Conservation (phyloP, 2,329 filamentous ascomycete species). For the Alternaria postmessia region DNA sequence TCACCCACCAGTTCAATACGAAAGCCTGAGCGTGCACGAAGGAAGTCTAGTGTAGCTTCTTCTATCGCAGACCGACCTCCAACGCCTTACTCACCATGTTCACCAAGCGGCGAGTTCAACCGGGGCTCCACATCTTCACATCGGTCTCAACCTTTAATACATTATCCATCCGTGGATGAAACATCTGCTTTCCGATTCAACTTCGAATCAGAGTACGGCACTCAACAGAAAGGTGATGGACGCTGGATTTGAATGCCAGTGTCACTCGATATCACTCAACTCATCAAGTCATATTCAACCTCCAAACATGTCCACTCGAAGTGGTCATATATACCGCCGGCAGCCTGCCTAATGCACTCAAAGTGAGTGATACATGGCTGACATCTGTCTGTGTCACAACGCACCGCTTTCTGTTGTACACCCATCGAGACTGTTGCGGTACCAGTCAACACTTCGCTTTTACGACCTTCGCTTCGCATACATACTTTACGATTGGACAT, state of each 20-base stretch:
- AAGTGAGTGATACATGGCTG: slow-evolving; percentile 14
- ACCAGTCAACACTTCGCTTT: slow-evolving; percentile 28
- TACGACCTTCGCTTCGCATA: slow-evolving; percentile 26
- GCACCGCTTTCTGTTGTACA: slow-evolving; percentile 20
- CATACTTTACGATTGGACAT: slow-evolving; percentile 44
- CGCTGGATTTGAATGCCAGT: slow-evolving; percentile 28
- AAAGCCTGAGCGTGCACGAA: slow-evolving; percentile 43
- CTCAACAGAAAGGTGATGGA: slow-evolving; percentile 24
- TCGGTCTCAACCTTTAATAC: slow-evolving; percentile 43
- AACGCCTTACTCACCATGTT: slow-evolving; percentile 50
- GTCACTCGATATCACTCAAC: background rate
- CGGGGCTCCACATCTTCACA: slow-evolving; percentile 37
- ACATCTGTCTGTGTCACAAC: slow-evolving; percentile 19
- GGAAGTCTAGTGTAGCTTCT: slow-evolving; percentile 47
- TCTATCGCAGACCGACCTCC: slow-evolving; percentile 49
- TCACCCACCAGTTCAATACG: slow-evolving; percentile 41
- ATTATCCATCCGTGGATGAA: slow-evolving; percentile 51
- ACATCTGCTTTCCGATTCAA: slow-evolving; percentile 49
- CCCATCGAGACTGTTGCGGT: slow-evolving; percentile 2
- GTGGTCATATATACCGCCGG: slow-evolving; percentile 3
- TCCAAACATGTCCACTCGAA: background rate
- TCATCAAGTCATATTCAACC: background rate
- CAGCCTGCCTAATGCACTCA: background rate
- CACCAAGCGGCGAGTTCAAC: slow-evolving; percentile 39
- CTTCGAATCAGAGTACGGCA: slow-evolving; percentile 37